A percentile compares a stretch with the other conserved stretches of the same genome.
Evolutionary conservation across 2,329 filamentous ascomycete species (phyloP).

Genomic region (Plenodomus lindquistii): DNA sequence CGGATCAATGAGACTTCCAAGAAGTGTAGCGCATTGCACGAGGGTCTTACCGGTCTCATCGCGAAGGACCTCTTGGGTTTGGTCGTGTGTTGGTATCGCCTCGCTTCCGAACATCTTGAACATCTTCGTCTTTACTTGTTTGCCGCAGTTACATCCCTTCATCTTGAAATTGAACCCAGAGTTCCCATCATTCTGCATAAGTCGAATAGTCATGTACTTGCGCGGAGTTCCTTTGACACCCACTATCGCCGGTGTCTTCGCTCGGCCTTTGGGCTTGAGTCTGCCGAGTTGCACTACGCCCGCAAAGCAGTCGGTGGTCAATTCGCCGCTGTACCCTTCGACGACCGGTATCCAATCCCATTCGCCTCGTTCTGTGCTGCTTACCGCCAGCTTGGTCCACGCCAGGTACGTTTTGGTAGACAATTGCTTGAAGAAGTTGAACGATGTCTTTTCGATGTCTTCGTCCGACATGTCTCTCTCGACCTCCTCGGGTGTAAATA

Average conservation of each 20-base stretch:
- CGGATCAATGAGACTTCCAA: slow-evolving; percentile 6
- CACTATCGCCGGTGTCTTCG: background rate
- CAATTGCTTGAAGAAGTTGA: slow-evolving; percentile 4
- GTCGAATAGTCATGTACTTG: slow-evolving; percentile 6
- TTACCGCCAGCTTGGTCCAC: slow-evolving; percentile 8
- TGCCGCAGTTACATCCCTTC: slow-evolving; percentile 5
- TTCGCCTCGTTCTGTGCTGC: slow-evolving; percentile 3
- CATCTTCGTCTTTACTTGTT: slow-evolving; percentile 3
- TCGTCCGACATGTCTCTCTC: slow-evolving; percentile 1
- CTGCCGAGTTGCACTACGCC: slow-evolving; percentile 2
- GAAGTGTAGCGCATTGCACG: slow-evolving; percentile 4
- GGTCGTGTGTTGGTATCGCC: slow-evolving; percentile 1
- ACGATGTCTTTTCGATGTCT: slow-evolving; percentile 5
- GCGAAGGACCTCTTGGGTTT: background rate
- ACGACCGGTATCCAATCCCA: slow-evolving; percentile 9
- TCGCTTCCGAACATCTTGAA: background rate
- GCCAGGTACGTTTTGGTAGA: slow-evolving; percentile 1
- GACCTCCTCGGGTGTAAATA: slow-evolving; percentile 4
- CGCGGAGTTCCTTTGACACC: slow-evolving; percentile 2
- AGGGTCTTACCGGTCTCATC: slow-evolving; percentile 10
- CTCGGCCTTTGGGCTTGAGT: slow-evolving; percentile 2
- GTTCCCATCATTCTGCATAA: background rate
- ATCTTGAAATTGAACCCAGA: slow-evolving; percentile 1
- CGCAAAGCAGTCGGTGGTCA: slow-evolving; percentile 5
- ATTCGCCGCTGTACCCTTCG: background rate